A percentile compares a stretch with the other conserved stretches of the same genome.
phyloP scores from a whole-genome alignment of 768 basidiomycete genomes.

The Rhodosporidiobolus sp. region DNA sequence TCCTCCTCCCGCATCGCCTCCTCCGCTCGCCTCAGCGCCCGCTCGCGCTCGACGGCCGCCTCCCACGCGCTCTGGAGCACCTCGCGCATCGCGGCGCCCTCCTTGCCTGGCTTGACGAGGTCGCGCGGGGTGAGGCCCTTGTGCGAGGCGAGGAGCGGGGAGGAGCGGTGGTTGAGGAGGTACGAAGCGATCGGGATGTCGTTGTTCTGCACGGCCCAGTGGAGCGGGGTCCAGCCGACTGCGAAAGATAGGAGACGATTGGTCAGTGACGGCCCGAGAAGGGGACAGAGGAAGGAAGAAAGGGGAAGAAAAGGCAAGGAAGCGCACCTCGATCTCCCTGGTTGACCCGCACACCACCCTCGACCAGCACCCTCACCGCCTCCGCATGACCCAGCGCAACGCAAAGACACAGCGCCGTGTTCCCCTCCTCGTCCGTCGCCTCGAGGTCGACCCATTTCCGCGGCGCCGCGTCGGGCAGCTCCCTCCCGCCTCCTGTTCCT shows the following conservation, averaged over 20 bases:
- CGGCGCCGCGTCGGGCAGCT: constrained; percentile 26
- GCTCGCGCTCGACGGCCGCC: constrained; percentile 57
- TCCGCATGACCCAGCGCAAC: constrained; percentile 41
- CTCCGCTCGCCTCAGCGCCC: constrained; percentile 59
- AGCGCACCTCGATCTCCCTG: constrained; percentile 35
- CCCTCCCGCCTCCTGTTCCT: background rate
- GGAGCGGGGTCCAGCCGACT: constrained; percentile 95
- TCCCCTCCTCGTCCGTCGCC: constrained; percentile 38
- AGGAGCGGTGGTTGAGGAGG: constrained; percentile 87
- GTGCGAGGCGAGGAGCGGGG: constrained; percentile 70
- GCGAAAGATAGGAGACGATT: background rate
- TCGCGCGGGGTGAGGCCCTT: constrained; percentile 82
- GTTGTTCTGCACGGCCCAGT: constrained; percentile 81
- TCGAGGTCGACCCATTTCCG: constrained; percentile 40
- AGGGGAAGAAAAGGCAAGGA: background rate
- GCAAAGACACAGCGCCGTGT: constrained; percentile 40
- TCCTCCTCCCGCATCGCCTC: constrained; percentile 48
- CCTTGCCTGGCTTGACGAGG: constrained; percentile 75
- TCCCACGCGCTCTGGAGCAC: constrained; percentile 86
- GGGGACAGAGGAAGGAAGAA: background rate
- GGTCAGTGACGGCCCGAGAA: no score
- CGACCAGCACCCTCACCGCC: constrained; percentile 41
- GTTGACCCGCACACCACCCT: constrained; percentile 39
- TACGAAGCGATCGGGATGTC: constrained; percentile 88
- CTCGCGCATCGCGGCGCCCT: constrained; percentile 79